A percentile compares a stretch with the other conserved stretches of the same genome.
Evolutionary conservation across 1,139 yeast genomes (phyloP).

Genomic region (Candida buenavistaensis): DNA sequence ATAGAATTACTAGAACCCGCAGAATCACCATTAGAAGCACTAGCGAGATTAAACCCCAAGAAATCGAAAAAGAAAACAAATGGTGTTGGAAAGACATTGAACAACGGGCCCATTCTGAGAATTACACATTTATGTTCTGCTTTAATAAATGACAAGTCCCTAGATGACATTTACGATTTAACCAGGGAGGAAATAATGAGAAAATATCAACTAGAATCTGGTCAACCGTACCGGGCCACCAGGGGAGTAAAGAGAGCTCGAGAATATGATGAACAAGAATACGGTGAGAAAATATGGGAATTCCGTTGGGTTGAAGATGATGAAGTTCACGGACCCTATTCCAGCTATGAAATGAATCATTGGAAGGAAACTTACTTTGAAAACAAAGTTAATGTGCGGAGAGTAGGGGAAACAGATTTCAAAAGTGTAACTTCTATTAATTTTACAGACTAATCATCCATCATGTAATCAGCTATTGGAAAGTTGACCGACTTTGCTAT

Average conservation of each 20-base stretch:
- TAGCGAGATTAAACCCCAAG: conserved; percentile 43
- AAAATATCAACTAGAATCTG: conserved; percentile 50
- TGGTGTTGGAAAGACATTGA: no score
- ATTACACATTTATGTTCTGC: conserved; percentile 55
- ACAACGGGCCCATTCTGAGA: conserved; percentile 4
- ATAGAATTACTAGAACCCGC: conserved; percentile 53
- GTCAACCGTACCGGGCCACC: conserved; percentile 27
- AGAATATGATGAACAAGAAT: conserved; percentile 15
- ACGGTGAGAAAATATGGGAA: conserved; percentile 52
- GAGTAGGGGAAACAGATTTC: conserved; percentile 31
- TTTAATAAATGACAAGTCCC: conserved; percentile 39
- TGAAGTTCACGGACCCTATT: conserved; percentile 60
- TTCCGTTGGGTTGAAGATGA: conserved; percentile 57
- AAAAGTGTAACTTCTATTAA: conserved; percentile 22
- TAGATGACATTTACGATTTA: conserved; percentile 51
- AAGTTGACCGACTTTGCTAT: conserved; percentile 56
- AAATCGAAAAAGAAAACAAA: conserved; percentile 20
- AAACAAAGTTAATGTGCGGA: conserved; percentile 45
- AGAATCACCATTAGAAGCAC: conserved; percentile 65
- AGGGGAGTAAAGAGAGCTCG: conserved; percentile 24
- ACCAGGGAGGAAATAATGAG: conserved; percentile 62
- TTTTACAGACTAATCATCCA: conserved; percentile 24
- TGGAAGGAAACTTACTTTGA: conserved; percentile 64
- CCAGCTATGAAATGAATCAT: conserved; percentile 53
- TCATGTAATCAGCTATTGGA: conserved; percentile 52